A percentile compares a stretch with the other conserved stretches of the same genome.
Evolutionary conservation across 495 filamentous ascomycete genomes (phyloP).

Genomic region (Penicillium malachiteum): DNA sequence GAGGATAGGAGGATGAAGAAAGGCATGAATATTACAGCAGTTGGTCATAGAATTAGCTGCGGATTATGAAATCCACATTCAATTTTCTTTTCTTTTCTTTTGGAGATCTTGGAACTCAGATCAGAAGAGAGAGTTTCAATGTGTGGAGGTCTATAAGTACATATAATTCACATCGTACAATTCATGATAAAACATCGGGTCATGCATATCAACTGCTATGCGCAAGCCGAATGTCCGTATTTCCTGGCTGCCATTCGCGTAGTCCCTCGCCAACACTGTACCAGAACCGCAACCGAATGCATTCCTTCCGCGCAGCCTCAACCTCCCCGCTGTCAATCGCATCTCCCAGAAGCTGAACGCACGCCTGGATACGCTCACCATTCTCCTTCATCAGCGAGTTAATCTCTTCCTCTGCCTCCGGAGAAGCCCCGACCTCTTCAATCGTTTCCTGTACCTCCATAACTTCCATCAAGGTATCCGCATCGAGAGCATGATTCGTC

Average conservation of each 20-base stretch:
- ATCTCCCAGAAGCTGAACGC: conserved; percentile 56
- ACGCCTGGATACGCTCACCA: conserved; percentile 59
- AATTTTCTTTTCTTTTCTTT: no score
- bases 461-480: conserved; percentile 79
- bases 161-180: not conserved
- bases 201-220: conserved; percentile 38
- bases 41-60: no score
- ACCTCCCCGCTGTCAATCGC: conserved; percentile 69
- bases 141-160: not conserved
- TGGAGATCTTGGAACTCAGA: not conserved
- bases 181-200: conserved; percentile 1
- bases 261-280: conserved; percentile 79
- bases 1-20: no score
- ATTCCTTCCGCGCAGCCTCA: conserved; percentile 64
- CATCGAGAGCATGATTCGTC: conserved; percentile 57
- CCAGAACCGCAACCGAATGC: conserved; percentile 85
- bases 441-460: conserved; percentile 84
- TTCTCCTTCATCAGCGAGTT: conserved; percentile 62
- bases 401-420: conserved; percentile 62
- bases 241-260: conserved; percentile 77
- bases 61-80: no score
- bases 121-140: not conserved
- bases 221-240: conserved; percentile 60
- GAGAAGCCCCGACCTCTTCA: conserved; percentile 57
- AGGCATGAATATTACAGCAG: no score